phyloP scores from a whole-genome alignment of 73 alveolate genomes.

The Urostyla sp. region DNA sequence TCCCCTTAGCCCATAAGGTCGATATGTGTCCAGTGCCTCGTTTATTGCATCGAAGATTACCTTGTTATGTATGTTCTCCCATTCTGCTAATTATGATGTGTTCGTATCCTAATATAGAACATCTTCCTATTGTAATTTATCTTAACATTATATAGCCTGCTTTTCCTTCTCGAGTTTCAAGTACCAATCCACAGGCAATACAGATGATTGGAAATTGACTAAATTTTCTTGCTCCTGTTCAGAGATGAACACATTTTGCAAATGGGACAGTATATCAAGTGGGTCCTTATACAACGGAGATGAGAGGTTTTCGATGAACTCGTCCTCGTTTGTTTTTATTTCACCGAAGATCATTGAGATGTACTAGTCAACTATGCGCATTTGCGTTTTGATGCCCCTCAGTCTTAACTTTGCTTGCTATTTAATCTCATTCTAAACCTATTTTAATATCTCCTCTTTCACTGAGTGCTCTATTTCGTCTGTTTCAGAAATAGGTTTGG shows the following conservation, averaged over 20 bases:
- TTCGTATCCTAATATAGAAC: not conserved
- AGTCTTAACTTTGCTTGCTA: not conserved
- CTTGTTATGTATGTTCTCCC: constrained; percentile 91
- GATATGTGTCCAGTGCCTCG: constrained; percentile 85
- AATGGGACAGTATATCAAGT: constrained; percentile 60
- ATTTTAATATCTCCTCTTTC: not conserved
- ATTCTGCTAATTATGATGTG: constrained; percentile 70
- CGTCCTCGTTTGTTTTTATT: constrained; percentile 52
- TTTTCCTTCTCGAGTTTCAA: constrained; percentile 45
- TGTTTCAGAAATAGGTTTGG: constrained; percentile 1
- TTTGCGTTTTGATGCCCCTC: constrained; percentile 52
- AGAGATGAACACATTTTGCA: constrained; percentile 44
- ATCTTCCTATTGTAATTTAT: constrained; percentile 9
- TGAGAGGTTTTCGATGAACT: constrained; percentile 44
- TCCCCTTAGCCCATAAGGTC: constrained; percentile 90
- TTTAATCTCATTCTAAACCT: not conserved
- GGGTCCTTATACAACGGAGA: constrained; percentile 63
- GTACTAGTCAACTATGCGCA: constrained; percentile 45
- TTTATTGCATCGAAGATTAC: constrained; percentile 85
- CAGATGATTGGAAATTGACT: constrained; percentile 28
- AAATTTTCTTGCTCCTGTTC: constrained; percentile 20
- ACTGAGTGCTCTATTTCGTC: not conserved
- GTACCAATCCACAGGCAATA: constrained; percentile 56
- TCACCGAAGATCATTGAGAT: constrained; percentile 32
- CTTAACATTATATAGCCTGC: constrained; percentile 1